Evolutionary conservation across 2,329 filamentous ascomycete species (phyloP), one percentile per base, ranked within the genome.

Genomic region (Simplicillium sp.): DNA sequence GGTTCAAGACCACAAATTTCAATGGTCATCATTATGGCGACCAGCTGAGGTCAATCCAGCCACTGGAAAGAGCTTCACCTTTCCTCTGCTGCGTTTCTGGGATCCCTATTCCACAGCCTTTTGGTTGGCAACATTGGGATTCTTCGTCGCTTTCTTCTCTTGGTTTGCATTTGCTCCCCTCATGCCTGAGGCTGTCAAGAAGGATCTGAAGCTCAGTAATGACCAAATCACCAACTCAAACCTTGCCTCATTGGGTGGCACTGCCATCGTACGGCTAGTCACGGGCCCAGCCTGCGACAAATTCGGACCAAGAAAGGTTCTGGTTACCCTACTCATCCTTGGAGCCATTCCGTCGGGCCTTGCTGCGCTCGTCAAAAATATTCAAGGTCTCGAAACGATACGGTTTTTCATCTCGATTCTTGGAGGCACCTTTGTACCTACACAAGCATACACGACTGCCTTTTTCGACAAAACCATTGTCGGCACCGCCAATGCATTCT

Each of bases 381-480:
- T 53, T 28, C 51, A 47, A 12, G 81, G 84, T 8, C 72, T 90
- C n/a, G 81, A 87, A 50, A 64, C 75, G 15, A 73, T 84, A 37
- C 77, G 85, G 35, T 90, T 90, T 68, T 89, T 89, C 62, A 77
- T 89, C 47, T 84, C 84, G 45, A 82, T 90, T 34, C 74, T 90
- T 0, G 85, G 85, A 33, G 83, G 81, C 2, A 76, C 78, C 1
- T 90, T 90, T 52, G 85, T 90, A 1, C 85, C 85, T 11, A 94
- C 87, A 59, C 87, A 94, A 57, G 89, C 94, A 7, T 95, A 88
- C 87, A 86, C 83, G 9, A 95, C 87, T 0, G 87, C 82, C 0
- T 95, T 94, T 69, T 95, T 87, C 58, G 88, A 96, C 65, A 92
- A 89, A 67, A 92, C 89, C 53, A 73, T 95, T 18, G 84, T 95